Evolutionary conservation across 805 yeast genomes (phyloP), one percentile per base, ranked within the genome.

Genomic region (Metschnikowia hibisci): DNA sequence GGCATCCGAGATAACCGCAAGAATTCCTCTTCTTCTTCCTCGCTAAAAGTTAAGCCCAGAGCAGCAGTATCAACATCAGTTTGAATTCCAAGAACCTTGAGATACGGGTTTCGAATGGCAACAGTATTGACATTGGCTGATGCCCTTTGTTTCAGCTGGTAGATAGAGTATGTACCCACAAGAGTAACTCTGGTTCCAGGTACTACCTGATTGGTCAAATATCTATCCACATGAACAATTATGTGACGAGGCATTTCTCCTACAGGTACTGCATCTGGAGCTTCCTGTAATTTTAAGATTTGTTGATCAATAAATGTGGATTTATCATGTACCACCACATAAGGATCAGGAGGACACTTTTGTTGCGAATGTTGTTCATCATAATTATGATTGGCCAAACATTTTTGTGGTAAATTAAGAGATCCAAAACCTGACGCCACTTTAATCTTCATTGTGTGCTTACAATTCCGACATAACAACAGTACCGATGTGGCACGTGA

Each of bases 171-270:
- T 36, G 93, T 83, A 41, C 99, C 99, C 34, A 88, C 80, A 33
- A 91, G 76, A 7, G 95, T 88, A 53, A 95, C 95, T 51, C 97
- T 74, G 0, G 95, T 87, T 20, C 99, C 99, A 0, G 99, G 99
- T 32, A 91, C 85, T 25, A 93, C 89, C 50, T 78, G 81, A 66
- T 93, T 93, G 22, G 96, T 84, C 60, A 93, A 70, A 55, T 86
- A 87, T 48, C 99, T 77, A 62, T 93, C 98, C 27, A 88, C 87
- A 33, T 93, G 85, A 50, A 93, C 73, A 45, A 87, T 60, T 32
- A 93, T 83, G 57, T 93, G 95, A 54, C 99, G 80, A 7, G 99
- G 99, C 88, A 93, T 84, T 67, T 93, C 99, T 53, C 99, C 99
- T 23, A 93, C 96, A 1, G 99, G 99, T 2, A 93, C 97, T 83